phyloP scores from a whole-genome alignment of 345 rosid genomes.

The Pistacia vera region DNA sequence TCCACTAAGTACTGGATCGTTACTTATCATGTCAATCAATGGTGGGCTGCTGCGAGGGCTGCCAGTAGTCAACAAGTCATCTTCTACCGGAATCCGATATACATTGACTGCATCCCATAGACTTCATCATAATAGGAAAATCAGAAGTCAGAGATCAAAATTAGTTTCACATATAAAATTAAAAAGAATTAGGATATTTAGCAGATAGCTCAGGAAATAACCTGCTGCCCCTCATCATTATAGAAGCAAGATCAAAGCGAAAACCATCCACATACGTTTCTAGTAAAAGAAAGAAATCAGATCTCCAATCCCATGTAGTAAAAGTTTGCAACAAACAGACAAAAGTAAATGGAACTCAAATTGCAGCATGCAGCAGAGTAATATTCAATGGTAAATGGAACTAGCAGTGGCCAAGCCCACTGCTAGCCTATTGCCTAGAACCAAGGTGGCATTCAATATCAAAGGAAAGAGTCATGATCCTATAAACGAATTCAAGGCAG shows the following conservation, averaged over 20 bases:
- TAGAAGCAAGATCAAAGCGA: slow-evolving; percentile 98
- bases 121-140: slow-evolving; percentile 36
- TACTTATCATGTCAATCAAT: slow-evolving; percentile 85
- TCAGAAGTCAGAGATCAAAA: slow-evolving; percentile 14
- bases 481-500: background rate
- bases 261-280: slow-evolving; percentile 99
- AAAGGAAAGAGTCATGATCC: background rate
- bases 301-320: slow-evolving; percentile 11
- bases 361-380: background rate
- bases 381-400: background rate
- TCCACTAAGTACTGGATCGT: slow-evolving; percentile 84
- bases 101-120: slow-evolving; percentile 93
- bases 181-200: slow-evolving; percentile 16
- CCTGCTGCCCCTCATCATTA: slow-evolving; percentile 96
- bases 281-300: slow-evolving; percentile 24
- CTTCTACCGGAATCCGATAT: slow-evolving; percentile 66
- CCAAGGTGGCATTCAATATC: background rate
- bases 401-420: too few species aligned
- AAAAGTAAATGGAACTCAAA: background rate
- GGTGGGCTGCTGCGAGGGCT: slow-evolving; percentile 85
- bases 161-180: background rate
- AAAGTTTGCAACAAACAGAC: background rate
- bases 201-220: slow-evolving; percentile 26
- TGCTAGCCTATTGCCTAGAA: too few species aligned
- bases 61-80: slow-evolving; percentile 76